A percentile compares a stretch with the other conserved stretches of the same genome.
Conservation (phyloP, 768 basidiomycete species). For the Cyathus striatus region DNA sequence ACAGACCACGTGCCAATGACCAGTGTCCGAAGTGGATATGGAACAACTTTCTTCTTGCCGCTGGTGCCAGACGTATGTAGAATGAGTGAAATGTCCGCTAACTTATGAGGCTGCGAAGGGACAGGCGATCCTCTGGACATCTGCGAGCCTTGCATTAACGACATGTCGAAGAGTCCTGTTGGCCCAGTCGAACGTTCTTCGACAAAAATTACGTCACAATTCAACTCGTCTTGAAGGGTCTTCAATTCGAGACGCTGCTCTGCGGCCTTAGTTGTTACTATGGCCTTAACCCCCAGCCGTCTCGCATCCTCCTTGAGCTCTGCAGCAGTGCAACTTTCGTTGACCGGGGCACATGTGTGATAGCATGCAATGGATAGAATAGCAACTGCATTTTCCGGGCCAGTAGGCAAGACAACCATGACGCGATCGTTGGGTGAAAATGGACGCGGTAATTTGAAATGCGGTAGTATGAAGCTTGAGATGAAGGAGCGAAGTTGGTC, state of each 20-base stretch:
- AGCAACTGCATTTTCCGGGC: constrained; percentile 41
- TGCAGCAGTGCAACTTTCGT: constrained; percentile 36
- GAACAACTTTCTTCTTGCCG: constrained; percentile 47
- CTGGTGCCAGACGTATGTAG: constrained; percentile 58
- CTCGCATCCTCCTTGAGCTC: constrained; percentile 38
- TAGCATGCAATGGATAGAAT: constrained; percentile 36
- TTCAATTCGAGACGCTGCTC: constrained; percentile 31
- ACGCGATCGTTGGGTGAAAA: constrained; percentile 40
- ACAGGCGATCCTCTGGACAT: constrained; percentile 5
- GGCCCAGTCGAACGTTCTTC: constrained; percentile 25
- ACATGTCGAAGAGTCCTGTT: constrained; percentile 35
- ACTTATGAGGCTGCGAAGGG: constrained; percentile 25
- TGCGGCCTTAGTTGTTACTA: constrained; percentile 36
- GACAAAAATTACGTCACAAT: constrained; percentile 33
- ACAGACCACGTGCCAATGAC: constrained; percentile 41
- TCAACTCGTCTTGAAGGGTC: constrained; percentile 24
- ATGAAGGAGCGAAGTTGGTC: constrained; percentile 30
- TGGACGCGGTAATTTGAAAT: constrained; percentile 17
- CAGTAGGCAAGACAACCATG: constrained; percentile 38
- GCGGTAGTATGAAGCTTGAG: constrained; percentile 31
- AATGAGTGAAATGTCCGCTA: constrained; percentile 46
- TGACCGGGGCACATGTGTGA: constrained; percentile 43
- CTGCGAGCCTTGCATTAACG: constrained; percentile 17
- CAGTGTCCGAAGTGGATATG: constrained; percentile 35
- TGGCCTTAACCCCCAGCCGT: constrained; percentile 31